Evolutionary conservation across 1,284 basidiomycete species (phyloP), one percentile per base, ranked within the genome.

Genomic region (Trichosporon coremiiforme): DNA sequence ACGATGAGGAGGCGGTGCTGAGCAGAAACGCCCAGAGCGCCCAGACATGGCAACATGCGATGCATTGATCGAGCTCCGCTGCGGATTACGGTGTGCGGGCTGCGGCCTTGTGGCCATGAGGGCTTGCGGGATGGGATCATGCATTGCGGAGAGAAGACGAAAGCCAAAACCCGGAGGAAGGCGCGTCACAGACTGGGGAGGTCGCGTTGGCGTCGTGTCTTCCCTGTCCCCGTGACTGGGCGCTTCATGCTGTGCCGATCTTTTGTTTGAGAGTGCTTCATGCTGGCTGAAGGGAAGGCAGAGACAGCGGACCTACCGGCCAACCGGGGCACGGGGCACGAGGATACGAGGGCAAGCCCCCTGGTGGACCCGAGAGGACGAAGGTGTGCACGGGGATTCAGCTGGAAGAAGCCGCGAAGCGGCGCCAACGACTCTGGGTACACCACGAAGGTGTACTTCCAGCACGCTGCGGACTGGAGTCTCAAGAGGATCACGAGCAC

Each of bases 271-370:
- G 20, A 22, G 7, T n/a, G 41, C 41, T 22, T 10, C 22, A 53
- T 10, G 50, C 20, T 53, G 50, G 50, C 13, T 38, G 10, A 10
- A 13, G 12, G 13, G 36, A 13, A 38, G 9, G 5, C 50, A 25
- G 20, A 53, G 50, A 25, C 22, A 25, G 20, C 20, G 25, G 50
- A 29, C 15, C 63, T n/a, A 20, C 33, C 13, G 53, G 9, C 8
- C n/a, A 31, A 13, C 7, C 17, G 41, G 33, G 29, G 17, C 38
- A 66, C 38, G 69, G 50, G 10, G 50, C 50, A 53, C 50, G 50
- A 20, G 50, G 25, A 25, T 25, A 25, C 25, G 25, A 25, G 50
- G 50, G 25, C 50, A 53, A 53, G 50, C 50, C 50, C 25, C 25
- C 20, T 8, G 50, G 6, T 22, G 20, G 50, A 53, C 50, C 50